These are phyloP conservation scores for Ophioceras dolichostomum DNA, from an alignment of 2,329 filamentous ascomycete species.

Conservation along the genomic window DNA sequence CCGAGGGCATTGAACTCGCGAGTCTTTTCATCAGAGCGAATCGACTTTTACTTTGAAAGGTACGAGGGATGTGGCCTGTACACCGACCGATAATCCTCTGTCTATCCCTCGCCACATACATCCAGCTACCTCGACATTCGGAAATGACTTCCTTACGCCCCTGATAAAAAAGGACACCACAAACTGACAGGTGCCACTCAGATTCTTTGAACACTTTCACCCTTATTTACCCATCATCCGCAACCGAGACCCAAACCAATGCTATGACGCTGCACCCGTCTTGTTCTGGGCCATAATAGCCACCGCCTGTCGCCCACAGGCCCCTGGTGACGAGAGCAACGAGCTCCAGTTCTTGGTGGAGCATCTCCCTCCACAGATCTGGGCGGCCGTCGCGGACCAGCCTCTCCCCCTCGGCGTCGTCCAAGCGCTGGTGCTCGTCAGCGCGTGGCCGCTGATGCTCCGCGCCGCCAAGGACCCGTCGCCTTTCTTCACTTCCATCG, in stretches of 20 bases:
- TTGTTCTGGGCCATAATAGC: slow-evolving; percentile 45
- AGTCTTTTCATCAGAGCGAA: slow-evolving; percentile 37
- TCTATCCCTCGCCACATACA: too few species aligned
- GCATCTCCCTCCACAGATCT: slow-evolving; percentile 32
- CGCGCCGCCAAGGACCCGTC: slow-evolving; percentile 39
- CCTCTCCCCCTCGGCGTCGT: slow-evolving; percentile 34
- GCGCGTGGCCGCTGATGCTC: slow-evolving; percentile 36
- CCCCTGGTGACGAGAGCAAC: slow-evolving; percentile 25
- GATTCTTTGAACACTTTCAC: slow-evolving; percentile 39
- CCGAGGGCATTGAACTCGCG: slow-evolving; percentile 32
- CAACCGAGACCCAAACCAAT: slow-evolving; percentile 34
- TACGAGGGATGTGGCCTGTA: slow-evolving; percentile 12
- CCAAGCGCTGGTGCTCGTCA: slow-evolving; percentile 38
- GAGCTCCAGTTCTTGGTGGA: slow-evolving; percentile 32
- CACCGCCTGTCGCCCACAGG: slow-evolving; percentile 35
- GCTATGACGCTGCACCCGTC: slow-evolving; percentile 32
- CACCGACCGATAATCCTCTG: background rate
- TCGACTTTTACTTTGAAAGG: slow-evolving; percentile 44
- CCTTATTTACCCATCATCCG: slow-evolving; percentile 39
- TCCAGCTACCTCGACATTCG: too few species aligned
- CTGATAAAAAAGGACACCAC: too few species aligned
- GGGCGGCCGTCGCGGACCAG: slow-evolving; percentile 26
- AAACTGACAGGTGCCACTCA: too few species aligned
- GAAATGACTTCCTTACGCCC: too few species aligned
- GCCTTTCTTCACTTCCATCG: slow-evolving; percentile 30